Evolutionary conservation across 2,329 filamentous ascomycete genomes (phyloP).

Genomic region (Apiospora arundinis): DNA sequence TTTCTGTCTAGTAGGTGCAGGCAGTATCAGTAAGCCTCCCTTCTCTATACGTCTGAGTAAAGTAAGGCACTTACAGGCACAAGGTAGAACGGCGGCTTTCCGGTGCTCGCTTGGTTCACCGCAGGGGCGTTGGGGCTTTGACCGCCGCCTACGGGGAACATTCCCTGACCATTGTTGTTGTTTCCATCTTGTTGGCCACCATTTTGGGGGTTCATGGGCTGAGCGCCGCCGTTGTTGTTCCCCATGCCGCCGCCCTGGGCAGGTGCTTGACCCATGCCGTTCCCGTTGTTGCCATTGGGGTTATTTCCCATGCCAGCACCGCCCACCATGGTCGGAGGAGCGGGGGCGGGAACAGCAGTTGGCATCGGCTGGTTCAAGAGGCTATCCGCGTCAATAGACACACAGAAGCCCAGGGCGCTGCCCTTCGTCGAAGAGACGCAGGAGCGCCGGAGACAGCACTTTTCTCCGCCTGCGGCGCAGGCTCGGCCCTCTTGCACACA

Average conservation of each 20-base stretch:
- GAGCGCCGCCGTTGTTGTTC: neutral
- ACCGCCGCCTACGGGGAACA: neutral
- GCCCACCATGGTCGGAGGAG: neutral
- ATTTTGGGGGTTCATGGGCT: neutral
- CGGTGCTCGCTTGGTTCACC: neutral
- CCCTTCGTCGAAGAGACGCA: neutral
- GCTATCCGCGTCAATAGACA: neutral
- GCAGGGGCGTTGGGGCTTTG: neutral
- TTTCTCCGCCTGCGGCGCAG: neutral
- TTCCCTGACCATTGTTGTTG: neutral
- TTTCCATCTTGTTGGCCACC: neutral
- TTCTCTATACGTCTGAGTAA: neutral
- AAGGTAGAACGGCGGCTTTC: neutral
- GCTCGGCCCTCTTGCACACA: neutral
- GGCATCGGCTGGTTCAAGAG: neutral
- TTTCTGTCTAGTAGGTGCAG: neutral
- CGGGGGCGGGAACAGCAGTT: neutral
- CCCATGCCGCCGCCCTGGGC: neutral
- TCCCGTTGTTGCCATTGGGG: neutral
- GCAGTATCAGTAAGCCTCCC: neutral
- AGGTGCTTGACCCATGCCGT: neutral
- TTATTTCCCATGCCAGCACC: neutral
- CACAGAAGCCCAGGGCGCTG: neutral
- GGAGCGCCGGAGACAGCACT: neutral
- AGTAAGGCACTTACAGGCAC: neutral